A percentile compares a stretch with the other conserved stretches of the same genome.
Conservation (phyloP, 1,139 yeast genomes). For the Saccharomyces pastorianus region DNA sequence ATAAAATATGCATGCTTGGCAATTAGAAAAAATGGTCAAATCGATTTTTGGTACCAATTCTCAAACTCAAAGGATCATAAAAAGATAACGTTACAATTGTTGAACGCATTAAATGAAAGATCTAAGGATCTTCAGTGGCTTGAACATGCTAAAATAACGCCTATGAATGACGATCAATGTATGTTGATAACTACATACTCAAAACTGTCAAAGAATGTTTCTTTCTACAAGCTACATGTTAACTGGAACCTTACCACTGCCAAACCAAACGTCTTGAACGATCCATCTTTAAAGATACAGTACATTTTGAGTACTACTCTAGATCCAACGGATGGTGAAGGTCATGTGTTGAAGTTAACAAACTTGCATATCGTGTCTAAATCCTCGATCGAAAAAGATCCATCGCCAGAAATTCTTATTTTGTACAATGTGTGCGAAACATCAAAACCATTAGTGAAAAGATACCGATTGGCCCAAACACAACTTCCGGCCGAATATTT, state of each 20-base stretch:
- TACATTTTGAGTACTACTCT: slow-evolving; percentile 22
- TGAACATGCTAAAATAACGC: slow-evolving; percentile 28
- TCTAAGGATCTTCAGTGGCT: slow-evolving; percentile 29
- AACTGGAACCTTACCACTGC: slow-evolving; percentile 27
- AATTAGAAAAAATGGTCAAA: slow-evolving; percentile 30
- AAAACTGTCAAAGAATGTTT: slow-evolving; percentile 18
- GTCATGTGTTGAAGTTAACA: slow-evolving; percentile 18
- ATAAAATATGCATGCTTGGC: slow-evolving; percentile 32
- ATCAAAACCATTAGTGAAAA: slow-evolving; percentile 21
- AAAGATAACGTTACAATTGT: slow-evolving; percentile 28
- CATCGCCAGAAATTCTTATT: slow-evolving; percentile 27
- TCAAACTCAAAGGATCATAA: slow-evolving; percentile 33
- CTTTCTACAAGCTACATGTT: slow-evolving; percentile 28
- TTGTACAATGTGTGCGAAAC: slow-evolving; percentile 23
- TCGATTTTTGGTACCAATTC: slow-evolving; percentile 33
- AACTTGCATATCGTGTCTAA: slow-evolving; percentile 26
- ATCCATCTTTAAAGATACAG: slow-evolving; percentile 26
- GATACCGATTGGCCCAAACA: slow-evolving; percentile 17
- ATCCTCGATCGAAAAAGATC: slow-evolving; percentile 23
- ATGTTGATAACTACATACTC: slow-evolving; percentile 28
- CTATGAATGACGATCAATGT: slow-evolving; percentile 28
- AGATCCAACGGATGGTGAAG: slow-evolving; percentile 21
- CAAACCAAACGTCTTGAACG: slow-evolving; percentile 22
- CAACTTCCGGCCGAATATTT: slow-evolving; percentile 16
- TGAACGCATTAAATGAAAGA: slow-evolving; percentile 17